Evolutionary conservation across 2,329 filamentous ascomycete species (phyloP).

Genomic region (Chaetothyriales sp.): DNA sequence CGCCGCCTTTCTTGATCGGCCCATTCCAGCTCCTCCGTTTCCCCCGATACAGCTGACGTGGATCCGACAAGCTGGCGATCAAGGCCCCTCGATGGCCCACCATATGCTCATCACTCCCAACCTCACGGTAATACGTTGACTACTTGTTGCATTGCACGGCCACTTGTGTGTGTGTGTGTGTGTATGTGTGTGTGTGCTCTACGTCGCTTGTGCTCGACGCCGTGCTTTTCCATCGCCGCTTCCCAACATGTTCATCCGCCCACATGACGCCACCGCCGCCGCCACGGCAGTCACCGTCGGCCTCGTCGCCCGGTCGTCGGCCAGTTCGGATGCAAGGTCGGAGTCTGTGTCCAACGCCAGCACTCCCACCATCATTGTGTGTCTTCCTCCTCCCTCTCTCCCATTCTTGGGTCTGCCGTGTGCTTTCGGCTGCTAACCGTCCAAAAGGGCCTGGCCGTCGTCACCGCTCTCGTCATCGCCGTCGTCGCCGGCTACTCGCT

Average conservation of each 20-base stretch:
- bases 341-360: background rate
- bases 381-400: background rate
- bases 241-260: background rate
- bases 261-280: background rate
- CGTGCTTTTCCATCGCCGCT: background rate
- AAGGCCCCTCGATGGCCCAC: background rate
- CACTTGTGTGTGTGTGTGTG: too few relatives aligned
- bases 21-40: background rate
- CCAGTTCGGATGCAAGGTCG: background rate
- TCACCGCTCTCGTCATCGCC: conserved; percentile 7
- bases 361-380: background rate
- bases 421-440: background rate
- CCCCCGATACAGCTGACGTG: background rate
- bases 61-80: background rate
- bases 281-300: background rate
- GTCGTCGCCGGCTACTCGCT: conserved; percentile 8
- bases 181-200: too few relatives aligned
- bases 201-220: background rate
- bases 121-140: background rate
- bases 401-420: background rate
- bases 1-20: background rate
- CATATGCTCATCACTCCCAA: background rate
- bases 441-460: conserved; percentile 2
- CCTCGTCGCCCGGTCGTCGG: background rate
- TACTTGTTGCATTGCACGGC: background rate